Evolutionary conservation across 2,329 filamentous ascomycete genomes (phyloP).

Genomic region (Penicillium sp.): DNA sequence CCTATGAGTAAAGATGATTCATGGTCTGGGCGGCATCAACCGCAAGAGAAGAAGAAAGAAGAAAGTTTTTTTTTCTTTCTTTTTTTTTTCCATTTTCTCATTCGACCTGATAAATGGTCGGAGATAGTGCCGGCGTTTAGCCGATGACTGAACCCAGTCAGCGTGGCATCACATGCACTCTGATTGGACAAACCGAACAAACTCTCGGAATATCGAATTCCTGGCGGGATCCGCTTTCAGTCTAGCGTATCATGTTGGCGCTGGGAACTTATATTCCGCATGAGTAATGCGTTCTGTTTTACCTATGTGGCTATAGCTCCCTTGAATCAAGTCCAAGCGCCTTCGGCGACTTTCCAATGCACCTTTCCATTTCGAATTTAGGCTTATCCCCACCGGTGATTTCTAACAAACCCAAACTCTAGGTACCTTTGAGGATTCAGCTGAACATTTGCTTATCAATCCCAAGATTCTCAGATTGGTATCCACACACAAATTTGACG

Average conservation of each 20-base stretch:
- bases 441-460: background rate
- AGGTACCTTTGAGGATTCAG: background rate
- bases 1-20: slow-evolving; percentile 23
- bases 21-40: slow-evolving; percentile 1
- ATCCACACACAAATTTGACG: background rate
- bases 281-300: slow-evolving; percentile 5
- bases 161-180: background rate
- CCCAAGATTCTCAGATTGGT: background rate
- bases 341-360: background rate
- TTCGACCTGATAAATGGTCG: slow-evolving; percentile 1
- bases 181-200: background rate
- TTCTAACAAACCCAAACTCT: background rate
- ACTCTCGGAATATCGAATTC: slow-evolving; percentile 10
- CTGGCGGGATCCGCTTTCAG: background rate
- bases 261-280: slow-evolving; percentile 11
- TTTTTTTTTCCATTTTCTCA: background rate
- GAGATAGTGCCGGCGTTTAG: slow-evolving; percentile 19
- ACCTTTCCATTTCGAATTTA: background rate
- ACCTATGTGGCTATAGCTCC: background rate
- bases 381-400: background rate
- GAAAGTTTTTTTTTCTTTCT: background rate
- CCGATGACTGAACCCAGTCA: background rate
- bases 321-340: background rate
- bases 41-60: background rate
- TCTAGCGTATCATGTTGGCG: background rate